Evolutionary conservation across 1,284 basidiomycete species (phyloP).

Genomic region (Farysia itapuensis): DNA sequence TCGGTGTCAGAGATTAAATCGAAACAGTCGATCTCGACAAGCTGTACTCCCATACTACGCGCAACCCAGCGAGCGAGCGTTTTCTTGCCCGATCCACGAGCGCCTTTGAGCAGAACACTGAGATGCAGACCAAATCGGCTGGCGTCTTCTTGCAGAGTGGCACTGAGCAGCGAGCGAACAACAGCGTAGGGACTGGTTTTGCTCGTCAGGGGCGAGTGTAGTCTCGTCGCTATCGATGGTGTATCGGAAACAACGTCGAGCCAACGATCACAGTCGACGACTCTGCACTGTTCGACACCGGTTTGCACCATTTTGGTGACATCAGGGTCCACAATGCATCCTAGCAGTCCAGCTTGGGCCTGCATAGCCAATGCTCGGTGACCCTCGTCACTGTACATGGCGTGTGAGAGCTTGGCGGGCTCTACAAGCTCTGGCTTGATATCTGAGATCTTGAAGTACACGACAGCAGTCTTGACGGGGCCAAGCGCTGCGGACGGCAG

Average conservation of each 20-base stretch:
- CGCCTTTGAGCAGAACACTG: constrained; percentile 71
- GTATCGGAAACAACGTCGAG: constrained; percentile 62
- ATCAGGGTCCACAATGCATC: constrained; percentile 68
- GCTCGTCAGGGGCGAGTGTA: constrained; percentile 7
- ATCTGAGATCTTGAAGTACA: constrained; percentile 79
- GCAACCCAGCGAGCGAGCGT: constrained; percentile 68
- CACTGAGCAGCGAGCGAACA: constrained; percentile 40
- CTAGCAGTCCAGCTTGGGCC: constrained; percentile 69
- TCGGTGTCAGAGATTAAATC: constrained; percentile 80
- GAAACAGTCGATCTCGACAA: constrained; percentile 86
- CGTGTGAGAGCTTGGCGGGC: constrained; percentile 55
- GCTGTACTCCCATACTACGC: constrained; percentile 71
- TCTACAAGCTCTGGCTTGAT: constrained; percentile 69
- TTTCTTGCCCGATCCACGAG: constrained; percentile 74
- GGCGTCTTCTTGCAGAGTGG: constrained; percentile 45
- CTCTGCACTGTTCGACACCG: constrained; percentile 72
- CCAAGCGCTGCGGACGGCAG: constrained; percentile 12
- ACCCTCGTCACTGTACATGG: constrained; percentile 11
- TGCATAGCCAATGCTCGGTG: constrained; percentile 21
- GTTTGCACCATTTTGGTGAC: constrained; percentile 75
- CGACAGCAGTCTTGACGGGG: constrained; percentile 61
- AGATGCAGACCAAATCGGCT: constrained; percentile 48
- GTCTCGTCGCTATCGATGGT: constrained; percentile 8
- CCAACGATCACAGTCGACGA: constrained; percentile 70
- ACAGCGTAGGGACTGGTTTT: constrained; percentile 29